These are phyloP conservation scores for Tetrapyrgos nigripes DNA, from an alignment of 1,284 basidiomycete genomes.

Conservation along the genomic window DNA sequence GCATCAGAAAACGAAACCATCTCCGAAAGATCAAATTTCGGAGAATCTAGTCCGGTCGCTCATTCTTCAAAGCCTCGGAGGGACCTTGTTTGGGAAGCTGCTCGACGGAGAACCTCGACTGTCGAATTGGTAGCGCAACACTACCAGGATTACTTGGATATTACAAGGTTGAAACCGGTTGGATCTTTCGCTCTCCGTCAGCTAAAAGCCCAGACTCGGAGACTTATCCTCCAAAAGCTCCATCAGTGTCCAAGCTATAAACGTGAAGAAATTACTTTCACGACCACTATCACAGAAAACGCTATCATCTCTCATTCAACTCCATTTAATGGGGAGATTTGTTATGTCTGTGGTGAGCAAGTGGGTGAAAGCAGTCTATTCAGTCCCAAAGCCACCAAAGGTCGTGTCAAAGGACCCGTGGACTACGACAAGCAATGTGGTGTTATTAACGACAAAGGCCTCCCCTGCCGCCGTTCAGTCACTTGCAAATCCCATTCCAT, in stretches of 20 bases:
- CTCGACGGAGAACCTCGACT: background rate
- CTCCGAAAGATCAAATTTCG: background rate
- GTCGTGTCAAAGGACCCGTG: constrained; percentile 82
- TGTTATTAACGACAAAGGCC: constrained; percentile 94
- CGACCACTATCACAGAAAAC: background rate
- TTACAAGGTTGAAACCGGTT: background rate
- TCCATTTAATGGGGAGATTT: background rate
- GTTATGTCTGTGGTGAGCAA: background rate
- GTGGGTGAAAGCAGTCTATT: background rate
- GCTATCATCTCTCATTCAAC: background rate
- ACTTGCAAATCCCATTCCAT: constrained; percentile 99
- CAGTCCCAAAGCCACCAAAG: constrained; percentile 77
- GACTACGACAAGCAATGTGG: constrained; percentile 95
- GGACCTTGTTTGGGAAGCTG: background rate
- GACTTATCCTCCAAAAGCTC: too few species aligned
- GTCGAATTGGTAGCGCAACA: background rate
- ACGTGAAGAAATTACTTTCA: background rate
- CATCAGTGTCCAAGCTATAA: background rate
- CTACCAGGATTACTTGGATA: background rate
- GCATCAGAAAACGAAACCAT: background rate
- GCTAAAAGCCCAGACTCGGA: too few species aligned
- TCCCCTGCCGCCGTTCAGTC: constrained; percentile 94
- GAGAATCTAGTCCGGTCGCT: too few species aligned
- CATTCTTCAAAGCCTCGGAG: background rate
- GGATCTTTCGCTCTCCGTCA: background rate